Conservation (phyloP, 257 asterid species). For the Plectranthus barbatus region DNA sequence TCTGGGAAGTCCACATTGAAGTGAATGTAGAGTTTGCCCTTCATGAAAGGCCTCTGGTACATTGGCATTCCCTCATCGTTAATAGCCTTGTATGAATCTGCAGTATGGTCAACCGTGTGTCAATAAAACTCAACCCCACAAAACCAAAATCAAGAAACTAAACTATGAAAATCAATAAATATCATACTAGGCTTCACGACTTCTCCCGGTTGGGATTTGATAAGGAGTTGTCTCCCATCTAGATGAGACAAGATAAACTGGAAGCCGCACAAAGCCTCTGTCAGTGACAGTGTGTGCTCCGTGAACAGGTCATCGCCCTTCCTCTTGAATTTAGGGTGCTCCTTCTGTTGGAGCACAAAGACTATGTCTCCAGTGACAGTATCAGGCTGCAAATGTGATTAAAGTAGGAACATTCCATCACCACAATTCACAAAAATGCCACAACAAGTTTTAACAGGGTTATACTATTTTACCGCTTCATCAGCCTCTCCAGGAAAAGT, state of each 20-base stretch:
- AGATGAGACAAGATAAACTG: conserved; percentile 39
- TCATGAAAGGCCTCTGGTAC: conserved; percentile 53
- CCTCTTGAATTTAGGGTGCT: too few relatives aligned
- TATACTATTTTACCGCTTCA: conserved; percentile 32
- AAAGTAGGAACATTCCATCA: too few relatives aligned
- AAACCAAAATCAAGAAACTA: background rate
- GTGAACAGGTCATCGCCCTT: too few relatives aligned
- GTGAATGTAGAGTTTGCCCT: too few relatives aligned
- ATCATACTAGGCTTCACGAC: conserved; percentile 47
- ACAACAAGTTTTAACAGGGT: background rate
- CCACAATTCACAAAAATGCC: background rate
- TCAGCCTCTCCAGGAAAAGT: too few relatives aligned
- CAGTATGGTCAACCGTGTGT: background rate
- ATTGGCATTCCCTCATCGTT: conserved; percentile 59
- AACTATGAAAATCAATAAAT: background rate
- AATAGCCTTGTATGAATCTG: conserved; percentile 49
- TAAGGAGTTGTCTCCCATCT: conserved; percentile 44
- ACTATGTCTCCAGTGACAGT: too few relatives aligned
- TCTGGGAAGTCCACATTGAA: too few relatives aligned
- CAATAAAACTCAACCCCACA: background rate
- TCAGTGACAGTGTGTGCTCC: conserved; percentile 34
- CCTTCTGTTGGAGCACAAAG: too few relatives aligned
- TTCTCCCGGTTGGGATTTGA: conserved; percentile 42
- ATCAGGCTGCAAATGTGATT: conserved; percentile 33
- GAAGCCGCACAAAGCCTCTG: conserved; percentile 47